Evolutionary conservation across 2,329 filamentous ascomycete genomes (phyloP), one percentile per base, ranked within the genome.

Genomic region (Colletotrichum gigasporum): DNA sequence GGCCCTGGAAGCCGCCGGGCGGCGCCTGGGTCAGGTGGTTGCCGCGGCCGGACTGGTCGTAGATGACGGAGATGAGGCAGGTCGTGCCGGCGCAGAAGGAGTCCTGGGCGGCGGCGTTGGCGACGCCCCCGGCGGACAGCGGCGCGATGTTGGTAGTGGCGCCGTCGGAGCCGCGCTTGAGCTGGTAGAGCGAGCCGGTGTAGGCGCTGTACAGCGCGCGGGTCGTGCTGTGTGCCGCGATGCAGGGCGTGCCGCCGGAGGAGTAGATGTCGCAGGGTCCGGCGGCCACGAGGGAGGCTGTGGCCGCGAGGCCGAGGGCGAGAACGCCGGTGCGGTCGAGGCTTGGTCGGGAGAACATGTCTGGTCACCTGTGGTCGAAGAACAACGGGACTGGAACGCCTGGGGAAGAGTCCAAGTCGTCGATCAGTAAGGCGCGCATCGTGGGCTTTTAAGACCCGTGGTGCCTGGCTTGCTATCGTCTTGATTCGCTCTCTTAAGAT

Each of bases 171-270:
- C 76, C 82, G 47, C 88, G 87, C 57, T 79, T 79, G 2, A 90
- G 81, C 68, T 90, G 86, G 73, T 90, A 90, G 1, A 90, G 82
- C 0, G 83, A 52, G 4, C 85, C 84, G 7, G 54, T 78, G 75
- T 77, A 90, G 53, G 78, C 69, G 68, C 74, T 81, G 74, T 89
- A 90, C 6, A 90, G 73, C 14, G 87, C 86, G 4, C 88, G 84
- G 60, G 87, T 90, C n/a, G 87, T 90, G 72, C 85, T 85, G 71
- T 90, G 87, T 0, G 88, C 88, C 0, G 88, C 88, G 10, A 90
- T 76, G 69, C 88, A 90, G n/a, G 87, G 85, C 1, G 86, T 89
- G 52, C 81, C 81, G 1, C 85, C 87, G 0, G 81, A 79, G 2
- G 81, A 71, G 75, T 90, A 90, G 65, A 90, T 80, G 66, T 90